Evolutionary conservation across 2,329 filamentous ascomycete species (phyloP).

Genomic region (Botryotinia globosa): DNA sequence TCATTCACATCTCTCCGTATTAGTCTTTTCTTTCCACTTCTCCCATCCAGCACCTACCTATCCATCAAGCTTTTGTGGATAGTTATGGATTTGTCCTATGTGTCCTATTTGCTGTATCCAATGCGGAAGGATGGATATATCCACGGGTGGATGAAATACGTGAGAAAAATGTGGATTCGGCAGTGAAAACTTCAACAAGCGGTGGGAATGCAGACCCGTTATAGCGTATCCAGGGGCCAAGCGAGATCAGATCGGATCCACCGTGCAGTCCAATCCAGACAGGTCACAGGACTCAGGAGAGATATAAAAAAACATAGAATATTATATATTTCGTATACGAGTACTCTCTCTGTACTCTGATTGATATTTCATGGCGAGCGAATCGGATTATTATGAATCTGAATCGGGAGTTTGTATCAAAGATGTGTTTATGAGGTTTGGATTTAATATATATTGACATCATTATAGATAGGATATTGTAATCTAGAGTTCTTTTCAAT

Average conservation of each 20-base stretch:
- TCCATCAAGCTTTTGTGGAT: not conserved
- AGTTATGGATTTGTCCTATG: too few species aligned
- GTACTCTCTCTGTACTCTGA: too few species aligned
- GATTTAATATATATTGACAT: not conserved
- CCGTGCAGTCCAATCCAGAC: not conserved
- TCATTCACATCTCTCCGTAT: not conserved
- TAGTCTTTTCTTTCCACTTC: not conserved
- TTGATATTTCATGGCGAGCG: too few species aligned
- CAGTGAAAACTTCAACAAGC: not conserved
- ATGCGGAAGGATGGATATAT: too few species aligned
- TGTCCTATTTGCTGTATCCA: not conserved
- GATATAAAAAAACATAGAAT: not conserved
- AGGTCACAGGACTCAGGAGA: too few species aligned
- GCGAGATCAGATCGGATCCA: not conserved
- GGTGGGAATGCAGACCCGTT: not conserved
- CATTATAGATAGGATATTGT: not conserved
- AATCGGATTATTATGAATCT: not conserved
- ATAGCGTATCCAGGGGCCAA: not conserved
- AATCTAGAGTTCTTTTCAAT: not conserved
- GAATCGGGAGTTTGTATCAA: too few species aligned
- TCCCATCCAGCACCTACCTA: not conserved
- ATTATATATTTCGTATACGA: too few species aligned
- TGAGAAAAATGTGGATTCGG: not conserved
- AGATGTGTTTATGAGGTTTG: not conserved
- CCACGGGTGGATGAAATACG: not conserved